Evolutionary conservation across 2,329 filamentous ascomycete genomes (phyloP), one percentile per base, ranked within the genome.

Genomic region (Aspergillus novofumigatus): DNA sequence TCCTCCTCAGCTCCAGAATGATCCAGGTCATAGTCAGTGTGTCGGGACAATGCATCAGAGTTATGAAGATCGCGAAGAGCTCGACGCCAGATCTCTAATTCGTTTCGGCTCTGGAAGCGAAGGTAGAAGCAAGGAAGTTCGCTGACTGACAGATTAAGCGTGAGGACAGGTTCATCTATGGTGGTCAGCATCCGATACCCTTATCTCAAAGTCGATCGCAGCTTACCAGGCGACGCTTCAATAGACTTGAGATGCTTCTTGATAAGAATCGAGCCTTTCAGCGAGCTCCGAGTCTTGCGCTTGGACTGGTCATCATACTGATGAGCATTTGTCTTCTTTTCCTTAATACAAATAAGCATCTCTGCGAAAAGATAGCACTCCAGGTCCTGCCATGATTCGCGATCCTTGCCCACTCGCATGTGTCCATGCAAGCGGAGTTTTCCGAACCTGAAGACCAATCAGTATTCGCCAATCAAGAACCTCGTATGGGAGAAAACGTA

Each of bases 311-410:
- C 78, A n/a, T 84, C 88, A 83, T 90, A 92, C 62, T 90, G 80
- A 49, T 73, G 67, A 42, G 80, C 64, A 9, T 79, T 72, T 8
- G 81, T 75, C 77, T 92, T 96, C 83, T 97, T 97, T 77, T 97
- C 94, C 76, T 97, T 99, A 59, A 99, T 92, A 70, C 94, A 99
- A 63, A 99, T 99, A 67, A 99, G 88, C 94, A 99, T 99, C 77
- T 99, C 94, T 4, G 89, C 91, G 70, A 99, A 99, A 29, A 99
- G 83, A 72, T 91, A 99, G 74, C 94, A 99, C 73, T 99, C 92
- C 55, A 99, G 78, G 72, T 97, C 94, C 78, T 99, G 94, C 94
- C 94, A 99, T 6, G 92, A 92, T 62, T 93, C 83, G 64, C 92
- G 92, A 74, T 99, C 94, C 76, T 99, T 99, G 66, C 94, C 94